Conservation (phyloP, 192 early-diverging fungal species). For the Podochytrium sp. region DNA sequence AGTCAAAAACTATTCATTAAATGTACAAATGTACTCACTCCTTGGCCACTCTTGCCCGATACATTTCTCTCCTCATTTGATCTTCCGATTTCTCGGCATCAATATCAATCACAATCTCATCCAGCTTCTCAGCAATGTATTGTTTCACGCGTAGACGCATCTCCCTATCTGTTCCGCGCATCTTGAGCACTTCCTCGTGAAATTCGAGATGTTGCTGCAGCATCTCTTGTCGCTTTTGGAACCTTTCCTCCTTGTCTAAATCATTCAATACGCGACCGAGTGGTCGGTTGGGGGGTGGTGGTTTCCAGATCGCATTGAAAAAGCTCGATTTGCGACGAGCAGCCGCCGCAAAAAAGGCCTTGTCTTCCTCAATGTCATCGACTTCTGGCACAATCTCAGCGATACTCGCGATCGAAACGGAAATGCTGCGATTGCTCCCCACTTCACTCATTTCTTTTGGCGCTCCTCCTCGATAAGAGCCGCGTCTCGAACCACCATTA, state of each 20-base stretch:
- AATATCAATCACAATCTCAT: slow-evolving; percentile 38
- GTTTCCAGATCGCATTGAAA: background rate
- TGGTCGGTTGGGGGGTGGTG: slow-evolving; percentile 6
- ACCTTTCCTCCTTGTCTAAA: slow-evolving; percentile 32
- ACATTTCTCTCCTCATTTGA: slow-evolving; percentile 22
- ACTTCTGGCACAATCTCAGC: background rate
- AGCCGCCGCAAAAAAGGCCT: background rate
- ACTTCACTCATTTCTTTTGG: background rate
- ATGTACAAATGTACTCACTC: slow-evolving; percentile 1
- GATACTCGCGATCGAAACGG: background rate
- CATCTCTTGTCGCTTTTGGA: slow-evolving; percentile 21
- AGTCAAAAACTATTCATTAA: background rate
- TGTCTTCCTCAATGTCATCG: background rate
- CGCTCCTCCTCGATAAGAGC: background rate
- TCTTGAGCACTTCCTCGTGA: slow-evolving; percentile 33
- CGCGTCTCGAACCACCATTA: background rate
- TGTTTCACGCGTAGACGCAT: slow-evolving; percentile 42
- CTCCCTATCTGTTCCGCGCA: slow-evolving; percentile 45
- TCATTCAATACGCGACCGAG: slow-evolving; percentile 32
- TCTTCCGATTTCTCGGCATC: slow-evolving; percentile 34
- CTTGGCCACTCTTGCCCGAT: slow-evolving; percentile 32
- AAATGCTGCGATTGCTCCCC: background rate
- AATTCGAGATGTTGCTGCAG: slow-evolving; percentile 28
- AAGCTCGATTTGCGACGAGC: background rate
- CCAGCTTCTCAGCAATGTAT: slow-evolving; percentile 51